These are phyloP conservation scores for Torulaspora globosa DNA, from an alignment of 1,139 yeast genomes.

Conservation along the genomic window DNA sequence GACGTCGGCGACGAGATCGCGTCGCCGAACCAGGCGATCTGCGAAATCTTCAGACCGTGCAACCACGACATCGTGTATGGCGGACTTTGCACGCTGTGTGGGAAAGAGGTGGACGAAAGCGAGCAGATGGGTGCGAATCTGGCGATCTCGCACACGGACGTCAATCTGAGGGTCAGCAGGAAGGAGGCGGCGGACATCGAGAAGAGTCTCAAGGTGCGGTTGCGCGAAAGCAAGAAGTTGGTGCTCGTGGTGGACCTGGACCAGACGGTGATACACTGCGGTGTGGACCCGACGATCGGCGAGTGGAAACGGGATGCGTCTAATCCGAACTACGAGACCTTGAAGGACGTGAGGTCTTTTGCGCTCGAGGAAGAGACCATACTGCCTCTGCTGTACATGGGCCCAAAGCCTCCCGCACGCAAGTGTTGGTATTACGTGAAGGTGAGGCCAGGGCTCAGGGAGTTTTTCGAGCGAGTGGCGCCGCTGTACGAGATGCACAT, in stretches of 20 bases:
- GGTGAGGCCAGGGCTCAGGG: slow-evolving; percentile 78
- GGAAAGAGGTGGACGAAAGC: slow-evolving; percentile 75
- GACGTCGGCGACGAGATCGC: slow-evolving; percentile 57
- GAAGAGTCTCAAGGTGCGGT: slow-evolving; percentile 55
- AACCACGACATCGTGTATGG: slow-evolving; percentile 94
- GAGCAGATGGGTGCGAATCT: slow-evolving; percentile 70
- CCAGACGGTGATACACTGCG: slow-evolving; percentile 96
- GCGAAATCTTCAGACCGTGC: slow-evolving; percentile 73
- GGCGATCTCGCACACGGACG: slow-evolving; percentile 84
- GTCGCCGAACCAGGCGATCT: slow-evolving; percentile 48
- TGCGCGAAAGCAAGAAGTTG: slow-evolving; percentile 61
- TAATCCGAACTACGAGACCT: slow-evolving; percentile 80
- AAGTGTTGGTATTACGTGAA: slow-evolving; percentile 88
- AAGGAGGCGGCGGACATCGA: slow-evolving; percentile 87
- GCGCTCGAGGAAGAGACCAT: slow-evolving; percentile 71
- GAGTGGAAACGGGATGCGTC: slow-evolving; percentile 89
- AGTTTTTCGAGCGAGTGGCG: slow-evolving; percentile 62
- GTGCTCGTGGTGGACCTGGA: slow-evolving; percentile 94
- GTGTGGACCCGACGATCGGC: slow-evolving; percentile 95
- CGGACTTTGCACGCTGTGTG: slow-evolving; percentile 93
- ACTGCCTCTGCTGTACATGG: slow-evolving; percentile 52
- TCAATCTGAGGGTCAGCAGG: slow-evolving; percentile 77
- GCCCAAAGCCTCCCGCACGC: slow-evolving; percentile 52
- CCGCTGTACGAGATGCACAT: slow-evolving; percentile 83
- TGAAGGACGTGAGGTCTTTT: slow-evolving; percentile 76